Base-by-base conservation (phyloP, 345 rosid genomes). In the Gossypium turneri region DNA sequence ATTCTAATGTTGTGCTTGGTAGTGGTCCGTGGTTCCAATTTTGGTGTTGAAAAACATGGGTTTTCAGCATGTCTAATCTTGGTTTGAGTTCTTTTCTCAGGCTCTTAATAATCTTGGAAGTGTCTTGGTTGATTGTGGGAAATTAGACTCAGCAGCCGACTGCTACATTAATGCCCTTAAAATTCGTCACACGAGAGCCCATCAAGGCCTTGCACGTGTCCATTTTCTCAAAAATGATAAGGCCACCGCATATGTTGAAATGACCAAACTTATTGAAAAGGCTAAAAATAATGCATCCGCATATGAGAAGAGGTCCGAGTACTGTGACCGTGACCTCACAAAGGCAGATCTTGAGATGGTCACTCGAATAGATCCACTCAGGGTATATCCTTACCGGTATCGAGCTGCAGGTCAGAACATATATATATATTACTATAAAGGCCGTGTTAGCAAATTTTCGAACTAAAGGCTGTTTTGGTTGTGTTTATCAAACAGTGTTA, bases 51-150 rank as follows among this genome's bases (percentile, higher is more conserved):
- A 45, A 41, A 67, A 8, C 41, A 34, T 70, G 48, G 29, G 58
- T 16, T 61, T 48, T 19, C 17, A 34, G 22, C 52, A 51, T 58
- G 24, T 75, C 73, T 69, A 20, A 22, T 41, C 34, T 27, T 67
- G 34, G 15, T 55, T n/a, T 57, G 58, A 48, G 59, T 67, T 44
- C 56, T 53, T 72, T 56, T 76, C 57, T 8, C 90, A 95, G 98
- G 99, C 99, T n/a, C 87, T 93, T 62, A 95, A 95, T 92, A 95
- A 95, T 85, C 97, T 95, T 0, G 98, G 99, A 75, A 95, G 99
- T 50, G 94, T 95, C 20, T 90, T 89, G 22, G 98, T 91, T 0
- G 98, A 95, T 71, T 83, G 86, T 34, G 84, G 73, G 71, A 83
- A 90, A 76, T 75, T 93, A 69, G 97, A 93, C 57, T 83, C 84